These are phyloP conservation scores for Croton laevigatus DNA, from an alignment of 441 rosid genomes.

Conservation along the genomic window DNA sequence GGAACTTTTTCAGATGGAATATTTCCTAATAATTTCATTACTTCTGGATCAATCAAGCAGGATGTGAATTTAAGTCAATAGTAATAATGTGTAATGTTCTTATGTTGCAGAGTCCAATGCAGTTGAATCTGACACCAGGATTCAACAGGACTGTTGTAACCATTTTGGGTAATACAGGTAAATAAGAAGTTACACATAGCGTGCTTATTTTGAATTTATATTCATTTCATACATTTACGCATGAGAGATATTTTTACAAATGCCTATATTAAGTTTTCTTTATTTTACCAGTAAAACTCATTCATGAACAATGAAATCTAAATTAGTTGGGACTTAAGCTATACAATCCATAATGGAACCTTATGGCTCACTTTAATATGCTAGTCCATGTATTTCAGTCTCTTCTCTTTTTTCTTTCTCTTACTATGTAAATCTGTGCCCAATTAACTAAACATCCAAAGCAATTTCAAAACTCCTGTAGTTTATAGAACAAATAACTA, in stretches of 20 bases:
- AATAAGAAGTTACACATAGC: not conserved
- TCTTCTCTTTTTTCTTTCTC: not conserved
- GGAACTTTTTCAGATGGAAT: not conserved
- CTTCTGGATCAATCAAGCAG: not conserved
- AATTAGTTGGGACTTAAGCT: not conserved
- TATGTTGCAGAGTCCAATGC: conserved; percentile 48
- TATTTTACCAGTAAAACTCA: not conserved
- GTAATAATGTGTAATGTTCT: conserved; percentile 10
- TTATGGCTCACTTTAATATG: not conserved
- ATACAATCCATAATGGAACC: not conserved
- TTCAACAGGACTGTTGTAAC: conserved; percentile 58
- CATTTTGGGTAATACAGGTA: conserved; percentile 84
- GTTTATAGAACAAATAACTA: too few relatives aligned
- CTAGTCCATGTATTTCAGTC: not conserved
- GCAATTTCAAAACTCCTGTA: not conserved
- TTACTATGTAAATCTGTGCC: not conserved
- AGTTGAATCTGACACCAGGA: conserved; percentile 62
- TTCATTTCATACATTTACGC: too few relatives aligned
- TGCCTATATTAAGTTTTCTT: not conserved
- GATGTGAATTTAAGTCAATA: not conserved
- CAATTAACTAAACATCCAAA: not conserved
- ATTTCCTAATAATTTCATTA: not conserved
- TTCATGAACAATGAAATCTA: not conserved
- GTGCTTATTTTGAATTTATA: too few relatives aligned
- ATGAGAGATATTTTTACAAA: too few relatives aligned